Evolutionary conservation across 441 rosid species (phyloP), one percentile per base, ranked within the genome.

Genomic region (Aquilaria agallochum): DNA sequence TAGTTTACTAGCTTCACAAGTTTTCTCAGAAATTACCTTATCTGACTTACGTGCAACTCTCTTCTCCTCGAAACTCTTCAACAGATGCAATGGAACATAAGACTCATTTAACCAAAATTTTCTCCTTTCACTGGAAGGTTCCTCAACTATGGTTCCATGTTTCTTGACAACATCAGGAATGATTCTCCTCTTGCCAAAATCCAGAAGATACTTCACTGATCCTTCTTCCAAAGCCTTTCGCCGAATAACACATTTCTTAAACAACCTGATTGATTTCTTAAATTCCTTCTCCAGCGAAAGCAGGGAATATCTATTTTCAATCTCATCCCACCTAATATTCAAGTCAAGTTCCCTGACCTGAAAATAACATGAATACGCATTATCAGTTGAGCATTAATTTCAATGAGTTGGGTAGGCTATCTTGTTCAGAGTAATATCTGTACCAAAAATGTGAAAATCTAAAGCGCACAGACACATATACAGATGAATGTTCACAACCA

Each of bases 41-140:
- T 66, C 66, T 55, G 81, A 69, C 70, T 78, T 83, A 56, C 95
- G 91, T 45, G 85, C 80, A 68, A 83, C 80, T 72, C 81, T 86
- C 81, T 78, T 95, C 89, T 92, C 96, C 82, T 95, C 99, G 76
- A 87, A 95, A 74, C 76, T 78, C 84, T 84, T 95, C 81, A 95
- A 54, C 62, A 95, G 88, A 90, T 95, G 88, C 84, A 95, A 78
- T 53, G 99, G 99, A 40, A 95, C 82, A 78, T 70, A 60, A 68
- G 85, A 73, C 72, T 92, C 96, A 56, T 67, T 78, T 73, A 95
- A 66, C 99, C 99, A 95, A 75, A 82, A 95, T 64, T 72, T 92
- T 83, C 83, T 95, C 79, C 91, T 88, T 64, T 78, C 97, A 70
- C 92, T 95, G 42, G 95, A 85, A 69, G 97, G 83, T 74, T 95